These are phyloP conservation scores for Populus hybrid DNA, from an alignment of 441 rosid genomes.

Conservation along the genomic window DNA sequence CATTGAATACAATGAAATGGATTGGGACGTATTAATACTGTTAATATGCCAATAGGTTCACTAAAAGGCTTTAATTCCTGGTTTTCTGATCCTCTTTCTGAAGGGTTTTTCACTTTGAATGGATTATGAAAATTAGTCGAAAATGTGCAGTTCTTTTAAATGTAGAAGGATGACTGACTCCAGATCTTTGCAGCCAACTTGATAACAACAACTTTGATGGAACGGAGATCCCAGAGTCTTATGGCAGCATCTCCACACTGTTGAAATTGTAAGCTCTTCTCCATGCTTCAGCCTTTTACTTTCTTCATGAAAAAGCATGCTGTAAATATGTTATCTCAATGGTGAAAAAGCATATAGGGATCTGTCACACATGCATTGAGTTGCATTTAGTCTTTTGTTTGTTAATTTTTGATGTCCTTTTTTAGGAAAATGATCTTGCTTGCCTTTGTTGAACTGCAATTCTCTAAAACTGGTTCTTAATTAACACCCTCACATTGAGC, in stretches of 20 bases:
- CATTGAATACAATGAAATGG: neutral
- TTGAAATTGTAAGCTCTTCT: constrained; percentile 19
- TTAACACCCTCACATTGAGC: constrained; percentile 1
- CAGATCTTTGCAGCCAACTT: constrained; percentile 18
- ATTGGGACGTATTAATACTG: neutral
- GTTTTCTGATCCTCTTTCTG: neutral
- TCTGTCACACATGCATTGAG: neutral
- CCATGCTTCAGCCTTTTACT: neutral
- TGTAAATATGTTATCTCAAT: neutral
- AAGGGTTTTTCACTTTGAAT: neutral
- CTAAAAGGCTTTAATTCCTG: neutral
- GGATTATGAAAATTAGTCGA: neutral
- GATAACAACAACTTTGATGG: constrained; percentile 20
- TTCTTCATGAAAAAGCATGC: neutral
- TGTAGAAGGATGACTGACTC: neutral
- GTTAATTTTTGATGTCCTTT: neutral
- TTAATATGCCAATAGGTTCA: neutral
- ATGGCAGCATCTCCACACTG: constrained; percentile 10
- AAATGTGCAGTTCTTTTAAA: neutral
- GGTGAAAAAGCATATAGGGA: neutral
- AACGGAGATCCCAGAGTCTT: constrained; percentile 17
- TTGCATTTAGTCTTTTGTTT: neutral
- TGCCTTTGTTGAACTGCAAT: neutral
- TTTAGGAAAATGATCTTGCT: neutral
- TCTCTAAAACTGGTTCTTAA: neutral